Percentiles rank a stretch among this genome's conserved stretches.
Evolutionary conservation across 2,329 filamentous ascomycete genomes (phyloP).

Genomic region (Dothistroma pini): DNA sequence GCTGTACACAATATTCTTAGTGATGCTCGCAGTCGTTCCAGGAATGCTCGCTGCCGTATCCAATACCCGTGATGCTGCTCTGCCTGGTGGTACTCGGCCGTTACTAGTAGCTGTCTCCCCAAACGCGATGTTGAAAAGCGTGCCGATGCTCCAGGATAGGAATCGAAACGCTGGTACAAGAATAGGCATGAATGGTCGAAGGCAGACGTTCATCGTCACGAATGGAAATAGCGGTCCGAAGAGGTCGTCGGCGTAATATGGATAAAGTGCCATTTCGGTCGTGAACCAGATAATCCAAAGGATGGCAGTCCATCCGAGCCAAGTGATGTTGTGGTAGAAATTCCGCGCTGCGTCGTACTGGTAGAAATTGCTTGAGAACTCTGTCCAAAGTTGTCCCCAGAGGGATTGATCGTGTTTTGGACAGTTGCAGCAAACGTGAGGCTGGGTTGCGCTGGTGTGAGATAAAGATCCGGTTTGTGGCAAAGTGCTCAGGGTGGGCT

Average conservation of each 20-base stretch:
- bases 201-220: conserved; percentile 54
- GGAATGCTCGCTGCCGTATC: background rate
- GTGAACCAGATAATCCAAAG: conserved; percentile 48
- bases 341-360: conserved; percentile 16
- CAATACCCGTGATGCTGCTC: background rate
- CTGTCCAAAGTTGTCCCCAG: conserved; percentile 30
- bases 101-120: conserved; percentile 3
- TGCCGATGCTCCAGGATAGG: background rate
- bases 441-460: background rate
- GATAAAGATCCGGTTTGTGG: background rate
- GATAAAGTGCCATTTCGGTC: conserved; percentile 26
- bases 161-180: background rate
- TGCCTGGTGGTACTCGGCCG: background rate
- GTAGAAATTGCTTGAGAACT: conserved; percentile 31
- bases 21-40: background rate
- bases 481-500: background rate
- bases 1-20: background rate
- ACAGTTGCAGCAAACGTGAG: conserved; percentile 24
- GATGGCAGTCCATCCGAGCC: conserved; percentile 40
- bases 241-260: conserved; percentile 50
- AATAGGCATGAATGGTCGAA: conserved; percentile 34
- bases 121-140: background rate
- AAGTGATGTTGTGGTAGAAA: conserved; percentile 36
- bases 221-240: conserved; percentile 54
- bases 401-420: conserved; percentile 26